Base-by-base conservation (phyloP, 139 green algal species). In the Zygnema circumcarinatum region DNA sequence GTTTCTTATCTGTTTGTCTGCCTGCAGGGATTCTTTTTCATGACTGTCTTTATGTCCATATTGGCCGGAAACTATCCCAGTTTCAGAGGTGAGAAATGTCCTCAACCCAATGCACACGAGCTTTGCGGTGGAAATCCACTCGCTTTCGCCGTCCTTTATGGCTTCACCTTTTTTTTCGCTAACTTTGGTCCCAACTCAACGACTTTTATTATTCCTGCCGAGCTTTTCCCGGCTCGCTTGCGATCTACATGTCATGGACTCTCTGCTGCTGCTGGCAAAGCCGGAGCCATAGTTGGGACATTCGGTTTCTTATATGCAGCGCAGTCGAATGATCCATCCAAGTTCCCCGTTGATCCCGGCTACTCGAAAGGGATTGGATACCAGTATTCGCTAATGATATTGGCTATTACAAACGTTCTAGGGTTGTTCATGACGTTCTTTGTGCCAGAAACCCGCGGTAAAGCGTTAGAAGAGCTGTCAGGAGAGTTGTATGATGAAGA, bases 171-270 rank as follows among this genome's bases (percentile, higher is more conserved):
- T 84, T 92, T 94, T 88, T 94, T 94, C 76, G 88, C 88, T 79
- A 94, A 94, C 83, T 93, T 91, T 3, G 92, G 92, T 67, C 92
- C 92, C 75, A 94, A 94, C 72, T 76, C 83, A 33, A 94, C 92
- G 40, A 94, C 92, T 25, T 94, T 92, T 87, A 91, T 94, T 87
- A 89, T 92, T 0, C 92, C 92, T 32, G 84, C 85, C 1, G 90
- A 94, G 81, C 32, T 92, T 25, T 93, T 92, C 76, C 86, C 84
- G 42, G 89, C 85, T 0, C 79, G 79, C 32, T 88, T 87, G 78
- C 87, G 92, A 25, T 80, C 87, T 35, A 93, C 90, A 1, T 89
- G 88, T 56, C 87, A 92, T 47, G 92, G 90, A n/a, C 76, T 94
- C 36, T 92, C 84, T 25, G 88, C 90, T 2, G 92, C 92, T 38